Evolutionary conservation across 805 yeast genomes (phyloP), one percentile per base, ranked within the genome.

Genomic region (Starmerella bombicola): DNA sequence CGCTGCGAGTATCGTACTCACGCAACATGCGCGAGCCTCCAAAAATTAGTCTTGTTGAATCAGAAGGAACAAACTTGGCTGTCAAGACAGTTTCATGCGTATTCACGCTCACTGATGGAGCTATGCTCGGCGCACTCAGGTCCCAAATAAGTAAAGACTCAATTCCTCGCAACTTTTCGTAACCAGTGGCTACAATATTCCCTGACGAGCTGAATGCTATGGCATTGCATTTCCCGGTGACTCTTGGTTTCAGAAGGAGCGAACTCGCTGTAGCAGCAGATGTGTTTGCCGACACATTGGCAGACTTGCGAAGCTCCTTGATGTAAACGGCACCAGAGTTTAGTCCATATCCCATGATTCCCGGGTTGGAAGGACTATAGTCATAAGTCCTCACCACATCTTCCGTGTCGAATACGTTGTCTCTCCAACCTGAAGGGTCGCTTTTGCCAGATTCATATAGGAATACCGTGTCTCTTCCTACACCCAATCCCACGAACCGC

Each of bases 61-160:
- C 68, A 25, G 72, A 71, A 22, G 80, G 78, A 43, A 76, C 66
- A 56, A 86, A 86, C 22, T 70, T 62, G 4, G 82, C 62, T 1
- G 91, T 76, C 1, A 76, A 62, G 0, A 88, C 70, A 5, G 80
- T 75, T 56, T 86, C 97, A 51, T 80, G 79, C 22, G 78, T 73
- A 20, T 82, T 66, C 50, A 69, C 77, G 0, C 79, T 67, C 9
- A 46, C 42, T 7, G 47, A 41, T 3, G 52, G 19, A 5, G 63
- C 60, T 3, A 38, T 33, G 13, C n/a, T n/a, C 18, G 16, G 22
- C 13, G 28, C 30, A 12, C 45, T 73, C 3, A 81, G 65, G 55
- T 83, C 84, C 86, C 91, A 86, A 4, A 86, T 66, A 49, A 80
- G 80, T 33, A 86, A 61, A 18, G 88, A 76, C 43, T 74, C 72